Evolutionary conservation across 306 rosid species (phyloP).

Genomic region (Carpinus fangiana): DNA sequence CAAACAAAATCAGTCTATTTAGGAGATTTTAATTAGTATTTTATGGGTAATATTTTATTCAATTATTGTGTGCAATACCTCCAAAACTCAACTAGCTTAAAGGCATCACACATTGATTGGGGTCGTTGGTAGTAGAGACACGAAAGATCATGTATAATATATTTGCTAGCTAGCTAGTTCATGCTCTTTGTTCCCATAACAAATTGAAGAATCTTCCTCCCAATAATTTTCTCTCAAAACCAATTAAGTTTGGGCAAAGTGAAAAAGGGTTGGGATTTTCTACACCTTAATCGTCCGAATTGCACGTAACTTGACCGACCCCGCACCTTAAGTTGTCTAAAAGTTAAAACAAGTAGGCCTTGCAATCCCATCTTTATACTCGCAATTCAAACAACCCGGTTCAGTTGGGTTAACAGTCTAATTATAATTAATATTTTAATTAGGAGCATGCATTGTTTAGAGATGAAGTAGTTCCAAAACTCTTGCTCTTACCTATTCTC

Average conservation of each 20-base stretch:
- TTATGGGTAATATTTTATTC: neutral
- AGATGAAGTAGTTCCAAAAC: neutral
- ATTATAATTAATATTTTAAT: too few relatives aligned
- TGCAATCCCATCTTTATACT: too few relatives aligned
- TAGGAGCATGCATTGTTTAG: neutral
- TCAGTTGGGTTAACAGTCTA: too few relatives aligned
- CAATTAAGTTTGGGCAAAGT: too few relatives aligned
- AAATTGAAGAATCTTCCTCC: neutral
- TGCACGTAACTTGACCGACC: too few relatives aligned
- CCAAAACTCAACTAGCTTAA: neutral
- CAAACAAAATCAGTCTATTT: too few relatives aligned
- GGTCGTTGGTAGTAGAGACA: neutral
- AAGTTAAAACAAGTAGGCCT: too few relatives aligned
- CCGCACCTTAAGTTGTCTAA: too few relatives aligned
- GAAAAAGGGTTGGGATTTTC: too few relatives aligned
- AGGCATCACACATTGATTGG: neutral
- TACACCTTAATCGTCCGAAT: too few relatives aligned
- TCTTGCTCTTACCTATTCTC: neutral
- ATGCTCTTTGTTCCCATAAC: neutral
- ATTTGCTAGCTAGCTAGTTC: neutral
- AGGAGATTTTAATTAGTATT: neutral
- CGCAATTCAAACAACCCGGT: too few relatives aligned
- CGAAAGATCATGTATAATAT: neutral
- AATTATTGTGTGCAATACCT: neutral
- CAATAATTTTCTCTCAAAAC: neutral